phyloP scores from a whole-genome alignment of 805 yeast genomes.

The Kockiozyma suomiensis region DNA sequence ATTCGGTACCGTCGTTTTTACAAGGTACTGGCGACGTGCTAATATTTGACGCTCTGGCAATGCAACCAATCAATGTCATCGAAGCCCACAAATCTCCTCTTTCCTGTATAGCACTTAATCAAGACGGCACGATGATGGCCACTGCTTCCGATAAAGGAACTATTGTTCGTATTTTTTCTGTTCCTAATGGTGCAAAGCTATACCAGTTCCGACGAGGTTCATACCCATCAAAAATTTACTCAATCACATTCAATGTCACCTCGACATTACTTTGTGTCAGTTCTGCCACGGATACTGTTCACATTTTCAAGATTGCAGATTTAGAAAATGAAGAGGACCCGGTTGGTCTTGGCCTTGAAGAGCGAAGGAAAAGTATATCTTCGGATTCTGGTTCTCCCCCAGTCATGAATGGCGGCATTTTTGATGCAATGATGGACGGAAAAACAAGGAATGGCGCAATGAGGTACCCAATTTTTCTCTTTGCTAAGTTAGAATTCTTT shows the following conservation, averaged over 20 bases:
- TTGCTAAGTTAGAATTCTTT: not conserved
- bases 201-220: conserved; percentile 83
- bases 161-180: conserved; percentile 76
- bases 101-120: conserved; percentile 66
- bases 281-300: conserved; percentile 89
- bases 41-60: conserved; percentile 71
- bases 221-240: conserved; percentile 77
- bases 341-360: conserved; percentile 10
- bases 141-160: conserved; percentile 93
- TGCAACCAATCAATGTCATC: conserved; percentile 76
- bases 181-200: conserved; percentile 55
- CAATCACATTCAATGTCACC: conserved; percentile 73
- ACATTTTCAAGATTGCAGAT: conserved; percentile 75
- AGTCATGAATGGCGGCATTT: conserved; percentile 32
- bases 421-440: conserved; percentile 36
- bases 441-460: conserved; percentile 32
- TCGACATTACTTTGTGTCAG: conserved; percentile 77
- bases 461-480: conserved; percentile 8
- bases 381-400: conserved; percentile 34
- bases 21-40: conserved; percentile 63
- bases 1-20: conserved; percentile 18
- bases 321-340: conserved; percentile 23
- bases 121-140: conserved; percentile 78
- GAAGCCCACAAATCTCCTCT: conserved; percentile 84
- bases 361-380: conserved; percentile 31